Evolutionary conservation across 1,139 yeast species (phyloP).

Genomic region (Zygoascus hellenicus): DNA sequence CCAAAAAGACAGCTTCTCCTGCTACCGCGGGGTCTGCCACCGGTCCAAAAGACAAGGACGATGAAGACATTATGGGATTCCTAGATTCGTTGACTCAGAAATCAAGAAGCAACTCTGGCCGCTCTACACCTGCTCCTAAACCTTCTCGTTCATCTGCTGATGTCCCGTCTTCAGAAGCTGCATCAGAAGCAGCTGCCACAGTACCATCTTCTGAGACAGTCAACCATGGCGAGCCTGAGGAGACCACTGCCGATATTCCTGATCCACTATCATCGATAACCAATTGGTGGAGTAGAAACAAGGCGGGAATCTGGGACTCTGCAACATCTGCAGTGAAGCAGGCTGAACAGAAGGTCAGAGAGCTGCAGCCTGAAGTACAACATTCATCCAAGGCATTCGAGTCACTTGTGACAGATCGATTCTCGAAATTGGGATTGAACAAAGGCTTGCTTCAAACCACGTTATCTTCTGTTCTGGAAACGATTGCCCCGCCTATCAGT

Average conservation of each 20-base stretch:
- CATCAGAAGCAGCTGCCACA: neutral
- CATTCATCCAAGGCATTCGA: conserved; percentile 24
- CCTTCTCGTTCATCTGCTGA: conserved; percentile 2
- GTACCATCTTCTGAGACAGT: neutral
- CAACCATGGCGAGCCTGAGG: neutral
- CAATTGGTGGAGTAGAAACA: conserved; percentile 51
- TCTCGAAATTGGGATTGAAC: conserved; percentile 22
- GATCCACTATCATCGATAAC: conserved; percentile 20
- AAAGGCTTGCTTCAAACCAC: conserved; percentile 33
- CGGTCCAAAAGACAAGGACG: conserved; percentile 32
- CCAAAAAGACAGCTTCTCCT: neutral
- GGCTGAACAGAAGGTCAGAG: conserved; percentile 39
- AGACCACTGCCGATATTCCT: neutral
- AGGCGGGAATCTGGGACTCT: conserved; percentile 42
- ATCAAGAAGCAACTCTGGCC: conserved; percentile 22
- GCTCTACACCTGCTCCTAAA: conserved; percentile 19
- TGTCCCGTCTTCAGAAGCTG: conserved; percentile 2
- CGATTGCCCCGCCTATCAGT: conserved; percentile 49
- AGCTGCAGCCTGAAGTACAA: conserved; percentile 30
- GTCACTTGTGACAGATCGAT: conserved; percentile 24
- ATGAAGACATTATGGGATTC: conserved; percentile 78
- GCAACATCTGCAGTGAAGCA: conserved; percentile 70
- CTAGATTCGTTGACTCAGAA: conserved; percentile 60
- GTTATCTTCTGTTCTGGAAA: conserved; percentile 43
- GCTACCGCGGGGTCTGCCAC: neutral